Evolutionary conservation across 139 green algal species (phyloP).

Genomic region (Bryopsis sp.): DNA sequence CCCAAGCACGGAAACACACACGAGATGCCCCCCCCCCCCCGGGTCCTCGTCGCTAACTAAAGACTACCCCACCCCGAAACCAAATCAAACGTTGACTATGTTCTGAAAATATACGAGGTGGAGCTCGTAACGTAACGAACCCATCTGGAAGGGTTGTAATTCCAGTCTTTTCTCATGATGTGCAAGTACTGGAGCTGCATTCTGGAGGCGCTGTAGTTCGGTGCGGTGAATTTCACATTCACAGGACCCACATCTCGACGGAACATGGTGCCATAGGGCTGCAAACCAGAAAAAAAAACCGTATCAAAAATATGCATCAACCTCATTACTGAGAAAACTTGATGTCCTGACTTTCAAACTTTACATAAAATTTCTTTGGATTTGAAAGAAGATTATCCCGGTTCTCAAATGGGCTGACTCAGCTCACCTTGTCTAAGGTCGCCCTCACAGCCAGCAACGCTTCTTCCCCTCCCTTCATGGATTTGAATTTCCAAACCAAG

Average conservation of each 20-base stretch:
- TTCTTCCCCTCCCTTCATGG: slow-evolving; percentile 5
- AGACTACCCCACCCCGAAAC: too few species aligned
- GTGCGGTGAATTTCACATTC: slow-evolving; percentile 87
- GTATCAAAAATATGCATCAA: background rate
- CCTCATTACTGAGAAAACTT: too few species aligned
- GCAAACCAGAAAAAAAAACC: background rate
- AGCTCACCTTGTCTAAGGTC: slow-evolving; percentile 17
- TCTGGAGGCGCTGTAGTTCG: slow-evolving; percentile 63
- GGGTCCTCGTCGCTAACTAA: too few species aligned
- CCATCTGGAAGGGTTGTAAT: slow-evolving; percentile 63
- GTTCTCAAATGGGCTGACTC: too few species aligned
- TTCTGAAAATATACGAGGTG: slow-evolving; percentile 64
- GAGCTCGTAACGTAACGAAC: slow-evolving; percentile 71
- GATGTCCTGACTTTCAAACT: too few species aligned
- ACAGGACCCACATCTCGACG: slow-evolving; percentile 72
- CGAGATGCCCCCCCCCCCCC: too few species aligned
- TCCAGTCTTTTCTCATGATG: slow-evolving; percentile 74
- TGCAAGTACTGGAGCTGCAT: slow-evolving; percentile 63
- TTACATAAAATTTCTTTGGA: too few species aligned
- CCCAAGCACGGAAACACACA: too few species aligned
- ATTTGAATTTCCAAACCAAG: slow-evolving; percentile 2
- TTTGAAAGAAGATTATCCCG: too few species aligned
- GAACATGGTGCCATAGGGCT: slow-evolving; percentile 11
- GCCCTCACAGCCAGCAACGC: background rate
- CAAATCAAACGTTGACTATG: too few species aligned